Conservation (phyloP, 345 rosid genomes). For the Cardamine chenopodiifolia region DNA sequence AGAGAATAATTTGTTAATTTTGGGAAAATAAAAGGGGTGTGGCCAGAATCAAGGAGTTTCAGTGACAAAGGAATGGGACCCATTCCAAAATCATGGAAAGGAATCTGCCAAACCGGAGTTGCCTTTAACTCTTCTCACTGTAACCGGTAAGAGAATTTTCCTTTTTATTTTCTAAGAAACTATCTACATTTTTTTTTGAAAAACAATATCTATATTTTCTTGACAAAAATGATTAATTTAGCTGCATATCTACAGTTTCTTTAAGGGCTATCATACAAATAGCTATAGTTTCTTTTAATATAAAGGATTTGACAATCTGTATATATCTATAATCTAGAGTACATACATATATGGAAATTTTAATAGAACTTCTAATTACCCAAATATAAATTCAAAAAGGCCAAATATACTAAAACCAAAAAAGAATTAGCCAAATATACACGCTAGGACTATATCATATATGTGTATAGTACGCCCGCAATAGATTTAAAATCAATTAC, state of each 20-base stretch:
- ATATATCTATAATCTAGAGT: conserved; percentile 10
- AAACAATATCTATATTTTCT: background rate
- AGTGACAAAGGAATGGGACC: conserved; percentile 78
- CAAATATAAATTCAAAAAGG: background rate
- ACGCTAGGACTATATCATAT: background rate
- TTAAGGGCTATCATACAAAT: background rate
- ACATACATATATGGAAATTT: background rate
- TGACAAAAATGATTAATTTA: background rate
- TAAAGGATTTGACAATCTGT: background rate
- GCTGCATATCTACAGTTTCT: conserved; percentile 9
- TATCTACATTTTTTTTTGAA: background rate
- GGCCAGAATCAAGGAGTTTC: conserved; percentile 93
- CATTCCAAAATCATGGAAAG: conserved; percentile 85
- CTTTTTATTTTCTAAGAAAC: background rate
- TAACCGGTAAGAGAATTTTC: conserved; percentile 50
- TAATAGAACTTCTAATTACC: background rate
- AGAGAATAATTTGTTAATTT: background rate
- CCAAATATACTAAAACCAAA: background rate
- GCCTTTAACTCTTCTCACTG: conserved; percentile 73
- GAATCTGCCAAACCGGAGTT: conserved; percentile 75
- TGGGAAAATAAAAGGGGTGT: conserved; percentile 57
- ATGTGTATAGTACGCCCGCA: background rate
- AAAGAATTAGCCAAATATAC: background rate
- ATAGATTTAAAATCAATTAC: background rate
- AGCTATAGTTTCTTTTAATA: background rate